Base-by-base conservation (phyloP, 345 rosid species). In the Brassica cretica region DNA sequence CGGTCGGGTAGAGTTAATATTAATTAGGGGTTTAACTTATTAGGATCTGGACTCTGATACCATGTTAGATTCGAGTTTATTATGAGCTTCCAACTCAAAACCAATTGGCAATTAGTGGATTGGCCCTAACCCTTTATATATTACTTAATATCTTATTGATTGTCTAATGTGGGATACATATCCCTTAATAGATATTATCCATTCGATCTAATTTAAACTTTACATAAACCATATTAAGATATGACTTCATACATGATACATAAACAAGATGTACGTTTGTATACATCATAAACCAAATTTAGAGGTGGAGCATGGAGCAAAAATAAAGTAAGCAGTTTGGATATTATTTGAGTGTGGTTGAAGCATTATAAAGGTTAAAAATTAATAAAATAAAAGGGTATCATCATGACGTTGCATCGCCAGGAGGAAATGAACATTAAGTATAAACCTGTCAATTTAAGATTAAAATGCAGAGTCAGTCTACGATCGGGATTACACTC, bases 231-330 rank as follows among this genome's bases (percentile, higher is more conserved):
- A 58, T 59, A 29, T 72, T 66, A 66, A 44, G 62, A 72, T 41
- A 66, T 19, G 6, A 29, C 49, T 18, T 51, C 29, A 51, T 53
- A 53, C 59, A 18, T 76, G 49, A 14, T 19, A 77, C 60, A 71
- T 25, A 35, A 21, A 53, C 16, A 35, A 33, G 8, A 64, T 25
- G 66, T 39, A 10, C 27, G 27, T 49, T 29, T 69, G 29, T 16
- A 62, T 49, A 61, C 24, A 62, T 60, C 21, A 76, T 62, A 55
- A 27, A 71, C 72, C 49, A 71, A 56, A 65, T 55, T 71, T 65
- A 77, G 67, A 55, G 66, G 51, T 77, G 60, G 30, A 64, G 35
- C 76, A 77, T 77, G 66, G 12, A 64, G 61, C 61, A 37, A 70
- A 30, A 24, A 64, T 55, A 66, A 66, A 59, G 56, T 32, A 59